Evolutionary conservation across 306 rosid genomes (phyloP).

Genomic region (Canavalia gladiata): DNA sequence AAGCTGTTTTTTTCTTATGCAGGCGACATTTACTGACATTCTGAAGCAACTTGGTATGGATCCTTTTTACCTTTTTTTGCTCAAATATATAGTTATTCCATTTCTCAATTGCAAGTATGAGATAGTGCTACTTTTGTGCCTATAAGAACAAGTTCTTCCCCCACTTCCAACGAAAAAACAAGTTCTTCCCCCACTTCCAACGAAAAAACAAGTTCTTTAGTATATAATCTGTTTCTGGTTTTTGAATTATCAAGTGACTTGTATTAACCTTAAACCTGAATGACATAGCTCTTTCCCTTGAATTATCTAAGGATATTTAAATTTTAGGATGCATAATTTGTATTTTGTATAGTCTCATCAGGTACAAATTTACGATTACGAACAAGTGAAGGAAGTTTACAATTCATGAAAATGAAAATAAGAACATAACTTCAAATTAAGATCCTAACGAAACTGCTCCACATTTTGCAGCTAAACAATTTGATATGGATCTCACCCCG

Average conservation of each 20-base stretch:
- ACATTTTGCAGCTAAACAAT: constrained; percentile 70
- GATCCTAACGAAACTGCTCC: constrained; percentile 39
- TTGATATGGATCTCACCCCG: constrained; percentile 70
- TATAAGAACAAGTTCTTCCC: not conserved
- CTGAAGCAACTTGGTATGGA: constrained; percentile 86
- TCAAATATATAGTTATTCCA: not conserved
- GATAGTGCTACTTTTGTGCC: constrained; percentile 24
- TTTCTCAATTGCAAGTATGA: constrained; percentile 12
- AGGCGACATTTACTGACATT: constrained; percentile 99
- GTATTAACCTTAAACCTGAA: not conserved
- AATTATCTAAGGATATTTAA: constrained; percentile 17
- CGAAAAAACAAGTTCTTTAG: not conserved
- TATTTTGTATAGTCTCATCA: not conserved
- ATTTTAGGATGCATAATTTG: not conserved
- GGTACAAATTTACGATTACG: constrained; percentile 1
- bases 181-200: not conserved
- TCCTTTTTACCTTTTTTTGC: not conserved
- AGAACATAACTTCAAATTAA: not conserved
- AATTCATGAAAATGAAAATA: constrained; percentile 18
- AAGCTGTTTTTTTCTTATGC: constrained; percentile 50
- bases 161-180: too few relatives aligned
- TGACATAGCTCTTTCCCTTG: constrained; percentile 1
- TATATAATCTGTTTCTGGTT: not conserved
- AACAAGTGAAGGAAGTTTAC: not conserved
- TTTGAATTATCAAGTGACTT: not conserved